Percentiles rank a stretch among this genome's conserved stretches.
These are phyloP conservation scores for Eucalyptus leucophloia DNA, from an alignment of 345 rosid genomes.

Conservation along the genomic window DNA sequence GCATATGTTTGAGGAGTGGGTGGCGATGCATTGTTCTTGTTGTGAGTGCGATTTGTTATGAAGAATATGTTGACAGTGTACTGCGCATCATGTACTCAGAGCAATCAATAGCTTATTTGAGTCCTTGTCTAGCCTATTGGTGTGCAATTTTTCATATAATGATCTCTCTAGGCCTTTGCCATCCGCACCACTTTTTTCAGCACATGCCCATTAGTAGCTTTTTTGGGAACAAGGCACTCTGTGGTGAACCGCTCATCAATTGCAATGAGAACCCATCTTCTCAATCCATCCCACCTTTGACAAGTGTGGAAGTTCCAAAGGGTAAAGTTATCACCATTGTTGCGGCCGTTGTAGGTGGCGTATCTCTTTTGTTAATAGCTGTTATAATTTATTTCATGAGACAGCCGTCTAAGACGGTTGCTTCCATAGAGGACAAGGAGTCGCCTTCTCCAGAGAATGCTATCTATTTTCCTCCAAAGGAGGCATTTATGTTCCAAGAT, in stretches of 20 bases:
- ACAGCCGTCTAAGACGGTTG: conserved; percentile 15
- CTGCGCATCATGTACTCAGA: too few species aligned
- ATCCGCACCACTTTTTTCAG: conserved; percentile 34
- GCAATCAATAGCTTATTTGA: conserved; percentile 16
- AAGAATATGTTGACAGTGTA: too few species aligned
- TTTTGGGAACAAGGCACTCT: conserved; percentile 62
- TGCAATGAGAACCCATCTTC: conserved; percentile 33
- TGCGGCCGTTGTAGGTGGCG: conserved; percentile 55
- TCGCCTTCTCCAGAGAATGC: conserved; percentile 31
- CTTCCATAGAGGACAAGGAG: conserved; percentile 36
- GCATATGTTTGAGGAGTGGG: too few species aligned
- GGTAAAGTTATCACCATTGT: conserved; percentile 46
- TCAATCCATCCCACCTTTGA: conserved; percentile 6
- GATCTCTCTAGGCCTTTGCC: conserved; percentile 68
- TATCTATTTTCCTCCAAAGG: conserved; percentile 70
- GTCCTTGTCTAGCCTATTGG: conserved; percentile 57
- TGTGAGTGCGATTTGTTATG: too few species aligned
- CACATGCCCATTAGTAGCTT: conserved; percentile 51
- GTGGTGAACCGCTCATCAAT: conserved; percentile 52
- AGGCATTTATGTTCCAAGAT: conserved; percentile 80
- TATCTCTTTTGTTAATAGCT: conserved; percentile 60
- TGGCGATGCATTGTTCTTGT: too few species aligned
- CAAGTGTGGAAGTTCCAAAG: conserved; percentile 2
- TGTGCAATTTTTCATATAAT: conserved; percentile 89
- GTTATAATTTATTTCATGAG: conserved; percentile 43